phyloP scores from a whole-genome alignment of 805 yeast species.

The Wickerhamiella azymoides region DNA sequence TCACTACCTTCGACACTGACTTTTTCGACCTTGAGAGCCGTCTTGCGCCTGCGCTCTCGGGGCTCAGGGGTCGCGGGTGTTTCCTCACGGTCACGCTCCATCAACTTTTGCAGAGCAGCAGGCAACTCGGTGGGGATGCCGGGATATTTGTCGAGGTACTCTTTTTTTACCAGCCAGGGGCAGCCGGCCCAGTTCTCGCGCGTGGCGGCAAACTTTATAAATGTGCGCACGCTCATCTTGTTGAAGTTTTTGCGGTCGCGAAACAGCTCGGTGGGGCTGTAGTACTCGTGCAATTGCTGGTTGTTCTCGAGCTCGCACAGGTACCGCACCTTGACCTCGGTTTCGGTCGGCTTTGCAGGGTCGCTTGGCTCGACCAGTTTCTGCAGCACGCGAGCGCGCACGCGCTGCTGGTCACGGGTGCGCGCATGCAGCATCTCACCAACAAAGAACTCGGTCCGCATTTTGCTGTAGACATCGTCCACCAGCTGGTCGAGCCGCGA shows the following conservation, averaged over 20 bases:
- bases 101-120: slow-evolving; percentile 7
- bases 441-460: slow-evolving; percentile 76
- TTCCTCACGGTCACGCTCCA: not conserved
- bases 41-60: slow-evolving; percentile 2
- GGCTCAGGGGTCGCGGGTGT: not conserved
- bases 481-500: slow-evolving; percentile 77
- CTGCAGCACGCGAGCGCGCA: slow-evolving; percentile 29
- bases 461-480: slow-evolving; percentile 66
- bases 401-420: slow-evolving; percentile 28
- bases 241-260: slow-evolving; percentile 82
- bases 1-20: not conserved
- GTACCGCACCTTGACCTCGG: slow-evolving; percentile 31
- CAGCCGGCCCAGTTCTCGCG: slow-evolving; percentile 79
- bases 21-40: not conserved
- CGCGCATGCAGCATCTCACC: slow-evolving; percentile 70
- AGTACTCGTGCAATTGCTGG: slow-evolving; percentile 44
- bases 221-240: slow-evolving; percentile 79
- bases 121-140: slow-evolving; percentile 30
- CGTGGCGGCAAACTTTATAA: slow-evolving; percentile 62
- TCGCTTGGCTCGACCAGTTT: slow-evolving; percentile 68
- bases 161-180: slow-evolving; percentile 85
- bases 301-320: slow-evolving; percentile 45
- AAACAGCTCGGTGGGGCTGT: slow-evolving; percentile 53
- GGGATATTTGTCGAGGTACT: slow-evolving; percentile 50
- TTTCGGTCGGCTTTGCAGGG: not conserved